Evolutionary conservation across 208 protist genomes (phyloP).

Genomic region (Leishmania tarentolae): DNA sequence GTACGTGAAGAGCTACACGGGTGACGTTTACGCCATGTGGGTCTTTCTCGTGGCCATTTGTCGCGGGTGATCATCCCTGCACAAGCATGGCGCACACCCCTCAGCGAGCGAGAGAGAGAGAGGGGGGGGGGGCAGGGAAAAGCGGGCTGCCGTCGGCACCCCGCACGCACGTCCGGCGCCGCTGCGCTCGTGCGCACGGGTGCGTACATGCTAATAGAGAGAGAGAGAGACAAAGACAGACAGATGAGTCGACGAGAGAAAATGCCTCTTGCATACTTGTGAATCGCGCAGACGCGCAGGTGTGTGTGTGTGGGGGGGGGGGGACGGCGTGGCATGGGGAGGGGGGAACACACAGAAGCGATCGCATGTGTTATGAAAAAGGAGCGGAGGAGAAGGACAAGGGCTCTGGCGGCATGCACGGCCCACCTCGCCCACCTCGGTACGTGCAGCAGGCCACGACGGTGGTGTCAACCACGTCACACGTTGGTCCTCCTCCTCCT

Average conservation of each 20-base stretch:
- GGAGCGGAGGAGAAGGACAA: too few relatives aligned
- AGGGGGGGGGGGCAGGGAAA: neutral
- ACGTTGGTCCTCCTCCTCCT: too few relatives aligned
- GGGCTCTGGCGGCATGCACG: too few relatives aligned
- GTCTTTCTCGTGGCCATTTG: constrained; percentile 77
- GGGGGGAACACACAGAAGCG: too few relatives aligned
- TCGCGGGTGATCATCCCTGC: constrained; percentile 10
- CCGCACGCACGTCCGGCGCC: neutral
- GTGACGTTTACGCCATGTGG: constrained; percentile 83
- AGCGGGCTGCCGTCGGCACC: neutral
- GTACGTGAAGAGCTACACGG: constrained; percentile 83
- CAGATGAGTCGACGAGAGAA: too few relatives aligned
- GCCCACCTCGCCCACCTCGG: neutral
- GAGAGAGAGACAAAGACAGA: too few relatives aligned
- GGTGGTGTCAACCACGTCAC: neutral
- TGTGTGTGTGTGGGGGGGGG: neutral
- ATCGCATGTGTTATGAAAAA: too few relatives aligned
- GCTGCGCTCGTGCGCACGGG: too few relatives aligned
- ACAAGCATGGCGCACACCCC: neutral
- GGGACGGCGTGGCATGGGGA: too few relatives aligned
- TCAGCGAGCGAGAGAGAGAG: too few relatives aligned
- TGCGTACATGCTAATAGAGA: neutral
- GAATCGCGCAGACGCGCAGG: too few relatives aligned
- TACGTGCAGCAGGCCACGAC: neutral
- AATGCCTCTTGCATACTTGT: too few relatives aligned